Base-by-base conservation (phyloP, 129 eudicot species). In the Tanacetum coccineum region DNA sequence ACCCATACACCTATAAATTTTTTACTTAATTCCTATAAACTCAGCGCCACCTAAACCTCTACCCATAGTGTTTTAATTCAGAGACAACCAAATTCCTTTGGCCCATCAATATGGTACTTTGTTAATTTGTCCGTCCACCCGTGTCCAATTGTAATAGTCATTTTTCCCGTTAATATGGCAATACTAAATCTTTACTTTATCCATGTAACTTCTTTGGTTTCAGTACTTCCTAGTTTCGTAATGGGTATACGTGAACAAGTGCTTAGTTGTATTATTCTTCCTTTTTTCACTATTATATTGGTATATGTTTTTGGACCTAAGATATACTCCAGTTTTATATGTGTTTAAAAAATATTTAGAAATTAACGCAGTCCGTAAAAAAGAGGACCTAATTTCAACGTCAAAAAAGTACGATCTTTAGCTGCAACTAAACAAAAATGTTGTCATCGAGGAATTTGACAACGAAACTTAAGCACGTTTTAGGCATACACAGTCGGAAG, bases 81-180 rank as follows among this genome's bases (percentile, higher is more conserved):
- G 28, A 25, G 82, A 71, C 76, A 67, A 39, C 46, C 57, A 6
- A 15, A 68, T 36, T n/a, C 56, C n/a, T 15, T 3, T 59, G 42
- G 14, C 61, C 68, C 48, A 40, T 2, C 63, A 42, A 17, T 28
- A 9, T 58, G 61, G 19, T 36, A 52, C 44, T 15, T 66, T 9
- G 9, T 50, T 19, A 39, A 68, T 75, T 3, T 18, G 49, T 13
- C 75, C 75, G 50, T 76, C 57, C 80, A 69, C n/a, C n/a, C 51
- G 70, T 76, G 74, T 68, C 70, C n/a, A n/a, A 40, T 22, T 49
- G 12, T 14, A 14, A 25, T 49, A 46, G 67, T 70, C 67, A 42
- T 52, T 45, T 62, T 70, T 53, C 63, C 81, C 81, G 70, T 75
- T 75, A 51, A 22, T 13, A 53, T 51, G 40, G 8, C 42, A 56